Evolutionary conservation across 768 basidiomycete species (phyloP).

Genomic region (Boletus tylopilopsis): DNA sequence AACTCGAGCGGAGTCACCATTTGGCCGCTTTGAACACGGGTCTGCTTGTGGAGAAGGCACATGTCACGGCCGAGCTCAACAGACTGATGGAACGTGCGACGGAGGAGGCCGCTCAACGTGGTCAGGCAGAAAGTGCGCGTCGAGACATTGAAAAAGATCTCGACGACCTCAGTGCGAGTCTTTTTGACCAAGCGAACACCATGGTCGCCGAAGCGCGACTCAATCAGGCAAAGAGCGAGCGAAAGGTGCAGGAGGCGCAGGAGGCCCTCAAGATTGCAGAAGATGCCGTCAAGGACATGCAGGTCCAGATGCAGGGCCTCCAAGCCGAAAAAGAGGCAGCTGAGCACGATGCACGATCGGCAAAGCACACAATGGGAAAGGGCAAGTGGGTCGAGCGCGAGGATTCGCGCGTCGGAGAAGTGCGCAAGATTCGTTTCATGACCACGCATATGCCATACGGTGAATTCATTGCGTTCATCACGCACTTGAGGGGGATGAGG

Average conservation of each 20-base stretch:
- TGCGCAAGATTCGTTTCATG: conserved; percentile 44
- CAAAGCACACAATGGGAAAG: conserved; percentile 55
- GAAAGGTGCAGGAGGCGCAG: conserved; percentile 75
- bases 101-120: conserved; percentile 87
- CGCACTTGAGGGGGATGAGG: conserved; percentile 71
- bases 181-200: conserved; percentile 91
- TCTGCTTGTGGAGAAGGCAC: conserved; percentile 83
- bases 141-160: conserved; percentile 88
- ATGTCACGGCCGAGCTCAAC: conserved; percentile 89
- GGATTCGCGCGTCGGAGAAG: conserved; percentile 24
- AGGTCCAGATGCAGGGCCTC: conserved; percentile 76
- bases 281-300: conserved; percentile 81
- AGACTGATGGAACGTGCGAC: conserved; percentile 94
- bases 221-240: conserved; percentile 59
- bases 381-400: conserved; percentile 61
- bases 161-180: conserved; percentile 85
- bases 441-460: conserved; percentile 72
- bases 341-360: conserved; percentile 49
- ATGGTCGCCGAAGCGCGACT: conserved; percentile 97
- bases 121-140: conserved; percentile 83
- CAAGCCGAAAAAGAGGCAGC: conserved; percentile 63
- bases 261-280: conserved; percentile 77
- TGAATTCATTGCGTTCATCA: conserved; percentile 76
- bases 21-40: conserved; percentile 89
- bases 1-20: conserved; percentile 83